Base-by-base conservation (phyloP, 495 filamentous ascomycete species). In the Parachaetomium inaequale region DNA sequence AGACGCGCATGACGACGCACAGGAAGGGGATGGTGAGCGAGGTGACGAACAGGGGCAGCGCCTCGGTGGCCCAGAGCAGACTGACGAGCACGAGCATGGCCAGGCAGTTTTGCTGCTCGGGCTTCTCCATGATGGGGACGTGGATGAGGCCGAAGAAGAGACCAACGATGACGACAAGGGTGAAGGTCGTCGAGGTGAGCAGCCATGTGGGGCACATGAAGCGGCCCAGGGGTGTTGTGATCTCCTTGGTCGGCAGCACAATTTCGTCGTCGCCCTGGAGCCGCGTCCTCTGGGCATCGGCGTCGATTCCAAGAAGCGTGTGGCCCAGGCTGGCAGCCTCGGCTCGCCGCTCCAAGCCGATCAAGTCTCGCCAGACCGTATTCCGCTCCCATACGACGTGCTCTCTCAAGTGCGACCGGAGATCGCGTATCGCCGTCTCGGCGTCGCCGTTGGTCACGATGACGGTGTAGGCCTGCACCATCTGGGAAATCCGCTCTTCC, bases 381-480 rank as follows among this genome's bases (percentile, higher is more conserved):
- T 99, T 99, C 50, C 94, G 83, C 69, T 99, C 94, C 95, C 95
- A 99, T 34, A 98, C 92, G 19, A 99, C 93, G 77, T 99, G 94
- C 74, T 99, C 94, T 66, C 94, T 81, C 31, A 99, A 80, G 72
- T 99, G 92, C 23, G 96, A 85, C 47, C 94, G 83, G 45, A 99
- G 81, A 68, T 98, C 94, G 55, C 89, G 87, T 55, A 82, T 88
- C 2, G 94, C 94, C 14, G 85, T 73, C 21, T 80, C 75, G 6
- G 88, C 71, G 66, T 97, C 88, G 12, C 91, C 92, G 54, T 89
- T 82, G 0, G 92, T 95, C 52, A 93, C 86, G 17, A 96, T 77
- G 26, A 85, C 81, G 0, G 91, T 87, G 72, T 98, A 99, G 10
- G 86, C 83, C 43, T 83, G 76, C 71, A 97, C 93, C 56, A 97